Evolutionary conservation across 73 alveolate species (phyloP), one percentile per base, ranked within the genome.

Genomic region (Tetrahymena malaccensis): DNA sequence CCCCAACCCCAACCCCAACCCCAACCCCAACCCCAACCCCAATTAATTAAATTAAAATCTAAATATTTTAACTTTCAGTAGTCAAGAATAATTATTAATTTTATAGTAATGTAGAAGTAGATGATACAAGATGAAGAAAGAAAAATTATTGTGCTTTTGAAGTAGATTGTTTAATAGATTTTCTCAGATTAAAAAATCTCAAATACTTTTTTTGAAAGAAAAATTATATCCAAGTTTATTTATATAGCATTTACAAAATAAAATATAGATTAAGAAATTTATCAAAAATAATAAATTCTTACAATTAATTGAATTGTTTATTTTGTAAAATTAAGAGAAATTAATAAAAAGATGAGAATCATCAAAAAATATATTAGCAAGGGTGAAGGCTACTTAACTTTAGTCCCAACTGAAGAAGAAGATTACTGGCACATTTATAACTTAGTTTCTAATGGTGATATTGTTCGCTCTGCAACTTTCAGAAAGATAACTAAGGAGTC

Each of bases 391-490:
- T 94, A 85, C 19, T 43, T 94, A 43, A 94, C 83, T 44, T 44
- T 94, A 43, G 58, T 85, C 1, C 96, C 96, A 5, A 85, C 85
- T 43, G 96, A 94, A 22, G 96, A 94, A 34, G 96, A 94, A 43
- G 96, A 94, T 84, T 84, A 84, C 70, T 94, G 96, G 95, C 94
- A 94, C 84, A 44, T 94, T 13, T 94, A 94, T 84, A 94, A 94
- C 25, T 94, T 94, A 38, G 84, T 94, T 6, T 94, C 94, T 19
- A 85, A 85, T 22, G 96, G 96, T 9, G 96, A 94, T 85, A 94
- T 94, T 27, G 93, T 85, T 17, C 85, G 93, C 9, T 85, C 96
- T 22, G 93, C 95, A 19, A 94, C 96, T 1, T 85, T 85, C 83
- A 84, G 96, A 43, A 94, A 94, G 95, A 94, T 94, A 43, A 50